Evolutionary conservation across 208 protist species (phyloP).

Genomic region (Crithidia brevicula): DNA sequence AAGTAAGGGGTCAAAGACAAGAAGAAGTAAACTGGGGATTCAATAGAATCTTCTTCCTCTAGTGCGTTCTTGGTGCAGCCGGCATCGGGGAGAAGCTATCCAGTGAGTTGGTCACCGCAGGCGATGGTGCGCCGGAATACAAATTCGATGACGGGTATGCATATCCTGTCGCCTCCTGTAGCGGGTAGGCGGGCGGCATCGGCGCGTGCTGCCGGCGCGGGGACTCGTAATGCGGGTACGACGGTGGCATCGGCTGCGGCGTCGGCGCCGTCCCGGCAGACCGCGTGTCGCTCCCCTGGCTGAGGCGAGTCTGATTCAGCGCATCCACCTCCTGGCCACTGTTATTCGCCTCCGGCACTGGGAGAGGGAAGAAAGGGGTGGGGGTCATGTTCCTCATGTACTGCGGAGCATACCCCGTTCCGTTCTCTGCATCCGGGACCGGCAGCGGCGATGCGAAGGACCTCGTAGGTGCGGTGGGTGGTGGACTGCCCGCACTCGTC

Average conservation of each 20-base stretch:
- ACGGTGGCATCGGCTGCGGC: background rate
- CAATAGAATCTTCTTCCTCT: no score
- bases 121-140: background rate
- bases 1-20: no score
- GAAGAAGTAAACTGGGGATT: no score
- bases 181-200: background rate
- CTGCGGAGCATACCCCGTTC: background rate
- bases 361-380: background rate
- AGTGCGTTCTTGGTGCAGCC: background rate
- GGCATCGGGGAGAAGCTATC: background rate
- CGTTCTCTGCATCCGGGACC: background rate
- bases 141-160: constrained; percentile 5
- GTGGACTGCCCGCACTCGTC: background rate
- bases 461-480: background rate
- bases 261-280: background rate
- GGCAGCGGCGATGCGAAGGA: background rate
- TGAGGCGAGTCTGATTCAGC: constrained; percentile 1
- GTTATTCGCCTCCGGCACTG: background rate
- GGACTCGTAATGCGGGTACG: constrained; percentile 4
- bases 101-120: background rate
- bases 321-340: background rate
- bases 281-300: background rate
- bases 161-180: background rate
- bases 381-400: background rate
- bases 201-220: background rate